Evolutionary conservation across 176 grass and related monocot genomes (phyloP).

Genomic region (Poa pratensis): DNA sequence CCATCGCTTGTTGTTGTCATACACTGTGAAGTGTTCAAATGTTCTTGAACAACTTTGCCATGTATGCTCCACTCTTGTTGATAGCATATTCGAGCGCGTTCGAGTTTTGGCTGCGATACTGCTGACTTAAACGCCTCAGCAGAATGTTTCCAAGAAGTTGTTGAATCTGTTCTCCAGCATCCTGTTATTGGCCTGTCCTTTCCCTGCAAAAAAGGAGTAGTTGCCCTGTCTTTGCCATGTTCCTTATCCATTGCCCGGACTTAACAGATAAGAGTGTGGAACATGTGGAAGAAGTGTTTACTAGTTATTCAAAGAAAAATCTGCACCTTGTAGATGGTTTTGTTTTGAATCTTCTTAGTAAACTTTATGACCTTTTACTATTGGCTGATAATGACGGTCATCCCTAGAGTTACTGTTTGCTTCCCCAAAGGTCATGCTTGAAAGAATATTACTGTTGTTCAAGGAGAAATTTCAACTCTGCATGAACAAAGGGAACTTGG

Average conservation of each 20-base stretch:
- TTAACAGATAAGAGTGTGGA: conserved; percentile 47
- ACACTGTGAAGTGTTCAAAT: conserved; percentile 58
- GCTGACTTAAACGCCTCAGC: conserved; percentile 31
- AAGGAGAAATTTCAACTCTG: conserved; percentile 73
- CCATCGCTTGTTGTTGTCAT: conserved; percentile 60
- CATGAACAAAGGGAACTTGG: conserved; percentile 54
- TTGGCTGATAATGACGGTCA: conserved; percentile 33
- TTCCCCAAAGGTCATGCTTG: conserved; percentile 55
- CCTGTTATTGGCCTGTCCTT: conserved; percentile 61
- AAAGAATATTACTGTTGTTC: conserved; percentile 60
- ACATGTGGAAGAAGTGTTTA: conserved; percentile 50
- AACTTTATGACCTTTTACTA: conserved; percentile 62
- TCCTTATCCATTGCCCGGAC: conserved; percentile 54
- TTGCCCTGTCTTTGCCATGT: conserved; percentile 47
- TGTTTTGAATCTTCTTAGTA: conserved; percentile 68
- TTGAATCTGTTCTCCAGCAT: conserved; percentile 75
- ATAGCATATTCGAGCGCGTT: conserved; percentile 66
- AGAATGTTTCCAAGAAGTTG: conserved; percentile 49
- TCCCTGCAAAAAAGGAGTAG: conserved; percentile 21
- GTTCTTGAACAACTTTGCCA: conserved; percentile 59
- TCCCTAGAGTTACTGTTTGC: conserved; percentile 58
- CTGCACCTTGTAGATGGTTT: conserved; percentile 60
- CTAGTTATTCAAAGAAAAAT: conserved; percentile 60
- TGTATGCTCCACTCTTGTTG: conserved; percentile 70
- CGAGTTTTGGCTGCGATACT: conserved; percentile 42